These are phyloP conservation scores for Zoysia japonica DNA, from an alignment of 176 grass and related monocot genomes.

Conservation along the genomic window DNA sequence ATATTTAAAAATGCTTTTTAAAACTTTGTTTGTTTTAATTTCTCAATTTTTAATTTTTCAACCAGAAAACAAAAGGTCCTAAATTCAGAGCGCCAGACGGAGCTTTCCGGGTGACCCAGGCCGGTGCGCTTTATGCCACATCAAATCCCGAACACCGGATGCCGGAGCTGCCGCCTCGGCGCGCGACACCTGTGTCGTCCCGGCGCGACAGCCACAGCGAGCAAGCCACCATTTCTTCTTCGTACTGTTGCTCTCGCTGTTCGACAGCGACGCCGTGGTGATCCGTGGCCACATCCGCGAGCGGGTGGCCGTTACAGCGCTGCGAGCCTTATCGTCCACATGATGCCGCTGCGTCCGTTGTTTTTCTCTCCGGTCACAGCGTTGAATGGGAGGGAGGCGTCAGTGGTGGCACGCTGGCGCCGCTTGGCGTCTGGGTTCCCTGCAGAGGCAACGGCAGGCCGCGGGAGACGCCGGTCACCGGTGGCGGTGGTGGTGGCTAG, in stretches of 20 bases:
- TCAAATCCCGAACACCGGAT: neutral
- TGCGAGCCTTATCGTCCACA: neutral
- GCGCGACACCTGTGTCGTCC: neutral
- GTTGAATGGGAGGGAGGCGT: no score
- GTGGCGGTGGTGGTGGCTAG: neutral
- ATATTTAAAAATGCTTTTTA: no score
- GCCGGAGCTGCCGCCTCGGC: neutral
- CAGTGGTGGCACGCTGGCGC: no score
- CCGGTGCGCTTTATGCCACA: slow-evolving; percentile 23
- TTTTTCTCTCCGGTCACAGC: neutral
- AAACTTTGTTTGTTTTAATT: no score
- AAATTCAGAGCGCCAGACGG: neutral
- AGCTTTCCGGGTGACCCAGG: neutral
- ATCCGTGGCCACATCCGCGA: neutral
- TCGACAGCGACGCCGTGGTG: neutral
- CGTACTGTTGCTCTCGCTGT: neutral
- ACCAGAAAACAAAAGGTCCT: no score
- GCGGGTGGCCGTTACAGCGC: neutral
- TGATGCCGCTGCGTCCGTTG: neutral
- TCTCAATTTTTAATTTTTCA: no score
- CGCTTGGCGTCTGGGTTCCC: neutral
- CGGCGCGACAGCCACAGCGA: no score
- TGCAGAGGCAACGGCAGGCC: neutral
- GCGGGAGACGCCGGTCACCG: neutral
- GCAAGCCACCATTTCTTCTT: neutral